Conservation (phyloP, 2,329 filamentous ascomycete genomes). For the Colletotrichum sp. region DNA sequence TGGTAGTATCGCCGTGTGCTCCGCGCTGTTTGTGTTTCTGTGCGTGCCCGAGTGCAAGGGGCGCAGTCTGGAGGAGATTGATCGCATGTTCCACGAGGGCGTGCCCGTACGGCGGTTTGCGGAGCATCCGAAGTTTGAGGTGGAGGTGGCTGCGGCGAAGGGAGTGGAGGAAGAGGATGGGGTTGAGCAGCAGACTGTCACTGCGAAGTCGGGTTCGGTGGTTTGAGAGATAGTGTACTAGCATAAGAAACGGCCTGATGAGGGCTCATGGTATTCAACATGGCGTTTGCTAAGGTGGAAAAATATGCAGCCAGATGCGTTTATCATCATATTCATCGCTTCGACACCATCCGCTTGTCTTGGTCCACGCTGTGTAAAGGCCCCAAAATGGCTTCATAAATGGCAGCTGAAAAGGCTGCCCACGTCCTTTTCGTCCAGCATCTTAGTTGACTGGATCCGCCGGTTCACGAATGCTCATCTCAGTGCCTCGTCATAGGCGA, state of each 20-base stretch:
- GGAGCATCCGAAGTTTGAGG: conserved; percentile 2
- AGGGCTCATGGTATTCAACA: background rate
- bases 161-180: background rate
- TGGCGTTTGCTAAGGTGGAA: background rate
- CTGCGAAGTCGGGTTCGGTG: background rate
- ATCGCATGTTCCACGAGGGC: conserved; percentile 25
- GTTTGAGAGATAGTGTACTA: background rate
- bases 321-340: background rate
- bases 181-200: background rate
- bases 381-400: background rate
- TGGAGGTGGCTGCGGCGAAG: background rate
- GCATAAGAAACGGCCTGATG: background rate
- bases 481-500: background rate
- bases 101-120: conserved; percentile 24
- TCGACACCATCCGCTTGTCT: background rate
- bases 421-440: background rate
- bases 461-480: background rate
- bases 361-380: background rate
- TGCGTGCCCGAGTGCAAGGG: conserved; percentile 27
- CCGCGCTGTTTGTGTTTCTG: conserved; percentile 22
- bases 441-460: background rate
- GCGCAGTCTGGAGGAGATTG: conserved; percentile 28
- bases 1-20: conserved; percentile 18
- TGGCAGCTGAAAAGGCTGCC: background rate
- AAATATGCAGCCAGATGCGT: background rate